Evolutionary conservation across 2,329 filamentous ascomycete species (phyloP).

Genomic region (Fusarium marasasianum): DNA sequence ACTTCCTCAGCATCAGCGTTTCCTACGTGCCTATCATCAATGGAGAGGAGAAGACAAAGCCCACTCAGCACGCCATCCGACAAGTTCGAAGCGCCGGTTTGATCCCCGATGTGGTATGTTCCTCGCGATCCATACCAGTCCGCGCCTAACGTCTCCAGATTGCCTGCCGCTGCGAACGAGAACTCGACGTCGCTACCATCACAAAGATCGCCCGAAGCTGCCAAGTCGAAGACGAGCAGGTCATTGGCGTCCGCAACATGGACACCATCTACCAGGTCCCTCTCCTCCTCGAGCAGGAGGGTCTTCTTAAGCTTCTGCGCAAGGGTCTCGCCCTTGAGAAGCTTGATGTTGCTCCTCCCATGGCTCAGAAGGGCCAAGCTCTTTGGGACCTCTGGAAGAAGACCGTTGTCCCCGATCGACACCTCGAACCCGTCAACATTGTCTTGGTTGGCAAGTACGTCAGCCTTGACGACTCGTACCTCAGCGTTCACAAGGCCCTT

Average conservation of each 20-base stretch:
- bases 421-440: constrained; percentile 76
- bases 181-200: constrained; percentile 77
- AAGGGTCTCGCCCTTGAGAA: constrained; percentile 72
- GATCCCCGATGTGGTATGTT: constrained; percentile 71
- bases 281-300: constrained; percentile 86
- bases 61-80: constrained; percentile 90
- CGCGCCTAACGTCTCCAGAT: constrained; percentile 63
- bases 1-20: constrained; percentile 90
- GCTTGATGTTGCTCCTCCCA: constrained; percentile 60
- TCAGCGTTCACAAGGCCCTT: constrained; percentile 82
- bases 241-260: constrained; percentile 90
- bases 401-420: constrained; percentile 73
- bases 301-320: constrained; percentile 74
- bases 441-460: constrained; percentile 94
- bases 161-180: constrained; percentile 87
- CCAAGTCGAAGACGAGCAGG: constrained; percentile 85
- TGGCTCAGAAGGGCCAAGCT: constrained; percentile 69
- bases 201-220: constrained; percentile 91
- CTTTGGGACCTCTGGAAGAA: constrained; percentile 83
- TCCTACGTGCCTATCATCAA: constrained; percentile 79
- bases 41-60: constrained; percentile 93
- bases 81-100: constrained; percentile 84
- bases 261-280: constrained; percentile 94
- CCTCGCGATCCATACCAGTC: neutral
- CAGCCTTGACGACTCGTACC: constrained; percentile 84